Base-by-base conservation (phyloP, 2,329 filamentous ascomycete species). In the Penicillium janthinellum region DNA sequence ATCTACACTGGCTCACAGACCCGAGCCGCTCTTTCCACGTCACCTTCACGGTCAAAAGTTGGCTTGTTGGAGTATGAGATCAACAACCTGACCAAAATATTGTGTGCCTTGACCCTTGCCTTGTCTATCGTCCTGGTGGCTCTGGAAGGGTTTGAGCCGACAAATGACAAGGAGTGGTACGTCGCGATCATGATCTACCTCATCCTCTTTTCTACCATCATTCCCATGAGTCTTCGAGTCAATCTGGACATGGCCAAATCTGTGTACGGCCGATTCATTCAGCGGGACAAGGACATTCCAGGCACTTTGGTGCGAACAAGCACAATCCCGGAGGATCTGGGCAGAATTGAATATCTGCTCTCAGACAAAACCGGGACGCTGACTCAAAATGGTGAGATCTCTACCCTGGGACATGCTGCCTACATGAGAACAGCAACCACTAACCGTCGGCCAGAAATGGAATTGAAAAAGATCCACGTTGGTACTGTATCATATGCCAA, bases 311-410 rank as follows among this genome's bases (percentile, higher is more conserved):
- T 99, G 4, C 87, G 95, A 59, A 99, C 95, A 0, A 97, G 93
- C 74, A 99, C 95, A 0, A 99, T 99, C 48, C 96, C 95, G 0
- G 95, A 99, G 75, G 95, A 99, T 70, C 81, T 99, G 2, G 95
- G 95, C 7, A 86, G 96, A 25, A 96, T 99, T 47, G 95, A 99
- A 75, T 99, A 99, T 74, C 82, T 99, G 2, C 83, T 99, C 34
- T 97, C 92, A 64, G 95, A 99, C 76, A 99, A 99, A 77, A 99
- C 95, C 0, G 95, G 95, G n/a, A 99, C 95, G 1, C 77, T 99
- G 60, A 99, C 95, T 0, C 92, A 98, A 68, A 99, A 99, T 71
- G 86, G 81, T 83, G 74, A 67, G 77, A 69, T 25, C 14, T 4
- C 11, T 38, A 15, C 5, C 39, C 14, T 15, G 14, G 3, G 8